Base-by-base conservation (phyloP, 148 eudicot genomes). In the Persicaria maculosa region DNA sequence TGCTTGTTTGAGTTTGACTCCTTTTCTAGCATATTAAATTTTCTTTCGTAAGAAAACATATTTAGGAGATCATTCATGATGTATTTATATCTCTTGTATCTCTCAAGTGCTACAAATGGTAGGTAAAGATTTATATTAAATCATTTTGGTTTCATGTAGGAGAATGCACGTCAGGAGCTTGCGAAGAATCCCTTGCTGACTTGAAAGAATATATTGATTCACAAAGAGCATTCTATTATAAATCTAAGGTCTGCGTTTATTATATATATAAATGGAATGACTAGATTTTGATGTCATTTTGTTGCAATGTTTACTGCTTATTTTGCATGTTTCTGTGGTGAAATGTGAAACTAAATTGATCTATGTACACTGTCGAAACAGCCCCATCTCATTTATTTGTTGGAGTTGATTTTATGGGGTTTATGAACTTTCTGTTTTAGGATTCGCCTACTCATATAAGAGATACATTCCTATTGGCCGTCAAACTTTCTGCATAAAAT, bases 191-290 rank as follows among this genome's bases (percentile, higher is more conserved):
- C 78, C 43, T 52, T 15, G 64, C 55, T 19, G 79, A 81, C 69
- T 82, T 84, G 75, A 76, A 62, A 57, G 68, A 50, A 74, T 68
- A 79, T 75, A 80, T 78, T 72, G 79, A 75, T 78, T 74, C 87
- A 52, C 79, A 16, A 48, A 77, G 80, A 53, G 74, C 52, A 53
- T 75, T 81, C 72, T 77, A 77, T 65, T 83, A 77, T 47, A 73
- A 77, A 68, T 82, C 87, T 47, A 76, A 84, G 87, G 87, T 84
- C 79, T 57, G 80, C 67, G 36, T 74, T 15, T 14, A 25, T 31
- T 31, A 31, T 31, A 31, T 31, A 31, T 22, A 20, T 43, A 61
- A 7, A 7, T 0, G 2, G 9, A 8, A 9, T 48, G 52, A 12
- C 9, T 2, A 46, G 19, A 8, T 47, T 20, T 53, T 14, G 44